Evolutionary conservation across 2,329 filamentous ascomycete genomes (phyloP).

Genomic region (Colletotrichum echinochloae): DNA sequence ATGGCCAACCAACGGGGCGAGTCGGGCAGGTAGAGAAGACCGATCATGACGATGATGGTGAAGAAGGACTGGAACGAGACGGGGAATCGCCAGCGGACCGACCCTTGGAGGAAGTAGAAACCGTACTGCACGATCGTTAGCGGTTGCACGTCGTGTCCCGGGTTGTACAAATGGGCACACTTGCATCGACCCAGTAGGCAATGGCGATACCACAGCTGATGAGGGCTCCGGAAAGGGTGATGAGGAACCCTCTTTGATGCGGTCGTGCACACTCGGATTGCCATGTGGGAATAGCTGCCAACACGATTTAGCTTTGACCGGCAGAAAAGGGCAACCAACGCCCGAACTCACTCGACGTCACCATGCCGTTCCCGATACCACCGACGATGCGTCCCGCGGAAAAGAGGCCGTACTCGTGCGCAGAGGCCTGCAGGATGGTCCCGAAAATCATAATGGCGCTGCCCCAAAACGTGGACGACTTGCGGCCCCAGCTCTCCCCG

Average conservation of each 20-base stretch:
- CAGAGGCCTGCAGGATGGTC: constrained; percentile 45
- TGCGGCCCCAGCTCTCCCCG: constrained; percentile 48
- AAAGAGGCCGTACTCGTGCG: constrained; percentile 45
- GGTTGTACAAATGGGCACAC: neutral
- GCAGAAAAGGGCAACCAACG: too few relatives aligned
- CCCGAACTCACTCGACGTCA: constrained; percentile 43
- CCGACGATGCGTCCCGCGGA: constrained; percentile 45
- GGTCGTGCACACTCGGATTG: constrained; percentile 47
- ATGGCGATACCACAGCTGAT: constrained; percentile 49
- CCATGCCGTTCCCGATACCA: constrained; percentile 47
- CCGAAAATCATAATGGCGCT: constrained; percentile 49
- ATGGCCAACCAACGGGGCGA: constrained; percentile 53
- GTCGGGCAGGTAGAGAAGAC: constrained; percentile 51
- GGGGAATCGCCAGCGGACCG: constrained; percentile 50
- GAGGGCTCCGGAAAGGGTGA: constrained; percentile 46
- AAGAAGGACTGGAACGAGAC: constrained; percentile 49
- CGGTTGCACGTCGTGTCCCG: neutral
- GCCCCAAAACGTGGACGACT: constrained; percentile 50
- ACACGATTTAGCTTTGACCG: neutral
- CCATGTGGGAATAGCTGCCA: constrained; percentile 46
- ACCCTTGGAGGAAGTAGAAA: constrained; percentile 48
- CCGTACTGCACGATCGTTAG: constrained; percentile 42
- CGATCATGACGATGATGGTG: constrained; percentile 48
- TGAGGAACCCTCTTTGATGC: constrained; percentile 46
- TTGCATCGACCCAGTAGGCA: constrained; percentile 47